phyloP scores from a whole-genome alignment of 2,329 filamentous ascomycete genomes.

The Apiospora hydei region DNA sequence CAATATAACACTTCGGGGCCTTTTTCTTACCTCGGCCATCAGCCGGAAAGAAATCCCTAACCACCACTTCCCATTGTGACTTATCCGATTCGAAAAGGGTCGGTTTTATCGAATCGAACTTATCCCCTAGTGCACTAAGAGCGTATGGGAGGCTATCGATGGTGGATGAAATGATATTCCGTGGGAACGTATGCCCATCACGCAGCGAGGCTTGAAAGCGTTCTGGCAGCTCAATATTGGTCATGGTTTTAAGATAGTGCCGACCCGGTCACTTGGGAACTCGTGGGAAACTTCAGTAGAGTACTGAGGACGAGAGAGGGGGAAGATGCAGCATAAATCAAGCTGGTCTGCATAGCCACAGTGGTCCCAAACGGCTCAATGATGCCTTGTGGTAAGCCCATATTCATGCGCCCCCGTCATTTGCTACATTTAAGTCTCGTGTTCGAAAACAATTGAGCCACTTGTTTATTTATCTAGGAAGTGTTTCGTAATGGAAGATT shows the following conservation, averaged over 20 bases:
- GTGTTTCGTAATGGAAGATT: no score
- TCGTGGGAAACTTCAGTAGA: not conserved
- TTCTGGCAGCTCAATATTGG: not conserved
- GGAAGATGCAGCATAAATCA: no score
- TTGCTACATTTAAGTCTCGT: no score
- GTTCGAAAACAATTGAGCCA: no score
- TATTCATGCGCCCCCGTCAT: no score
- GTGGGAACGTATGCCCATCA: not conserved
- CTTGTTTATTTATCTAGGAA: no score
- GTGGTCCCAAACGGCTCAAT: not conserved
- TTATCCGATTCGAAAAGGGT: not conserved
- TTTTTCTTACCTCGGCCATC: slow-evolving; percentile 2
- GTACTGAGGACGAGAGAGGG: no score
- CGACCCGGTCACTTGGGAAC: not conserved
- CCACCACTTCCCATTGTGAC: slow-evolving; percentile 10
- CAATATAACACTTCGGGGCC: not conserved
- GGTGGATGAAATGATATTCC: not conserved
- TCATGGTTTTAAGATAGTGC: not conserved
- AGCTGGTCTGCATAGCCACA: not conserved
- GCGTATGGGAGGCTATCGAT: not conserved
- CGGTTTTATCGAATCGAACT: not conserved
- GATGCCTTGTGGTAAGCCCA: not conserved
- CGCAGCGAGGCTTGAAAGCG: not conserved
- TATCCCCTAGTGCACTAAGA: not conserved
- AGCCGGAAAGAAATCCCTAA: not conserved